Percentiles rank a stretch among this genome's conserved stretches.
Conservation (phyloP, 2,329 filamentous ascomycete genomes). For the Beauveria scarabaeidicola region DNA sequence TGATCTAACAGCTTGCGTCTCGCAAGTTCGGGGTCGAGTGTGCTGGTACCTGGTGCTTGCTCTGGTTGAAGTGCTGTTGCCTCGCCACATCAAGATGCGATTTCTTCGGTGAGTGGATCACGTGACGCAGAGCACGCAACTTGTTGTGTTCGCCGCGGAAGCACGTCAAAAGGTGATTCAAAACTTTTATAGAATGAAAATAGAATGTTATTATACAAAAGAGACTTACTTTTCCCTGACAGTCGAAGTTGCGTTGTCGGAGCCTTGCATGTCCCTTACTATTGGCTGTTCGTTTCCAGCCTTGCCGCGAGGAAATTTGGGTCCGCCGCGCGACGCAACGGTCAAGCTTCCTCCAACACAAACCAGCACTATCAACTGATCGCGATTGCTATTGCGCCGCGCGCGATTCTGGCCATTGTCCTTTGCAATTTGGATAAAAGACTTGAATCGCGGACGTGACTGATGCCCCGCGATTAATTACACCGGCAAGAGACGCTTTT, state of each 20-base stretch:
- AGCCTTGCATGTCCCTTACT: slow-evolving; percentile 17
- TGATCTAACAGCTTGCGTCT: not conserved
- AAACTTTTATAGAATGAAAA: not conserved
- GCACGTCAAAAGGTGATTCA: too few relatives aligned
- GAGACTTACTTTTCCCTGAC: too few relatives aligned
- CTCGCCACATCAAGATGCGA: not conserved
- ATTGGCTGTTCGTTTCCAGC: slow-evolving; percentile 15
- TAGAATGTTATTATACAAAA: not conserved
- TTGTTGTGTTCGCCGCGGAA: not conserved
- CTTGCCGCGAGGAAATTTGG: slow-evolving; percentile 32
- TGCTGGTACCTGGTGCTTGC: not conserved
- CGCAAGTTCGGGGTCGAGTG: not conserved
- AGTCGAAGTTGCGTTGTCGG: not conserved
- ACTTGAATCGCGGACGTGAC: not conserved
- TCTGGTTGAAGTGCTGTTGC: not conserved
- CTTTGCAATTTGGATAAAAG: not conserved
- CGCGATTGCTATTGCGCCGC: slow-evolving; percentile 3
- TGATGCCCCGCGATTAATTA: not conserved
- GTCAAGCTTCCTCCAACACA: slow-evolving; percentile 14
- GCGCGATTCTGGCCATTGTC: not conserved
- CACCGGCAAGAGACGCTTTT: not conserved
- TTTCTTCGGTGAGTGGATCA: not conserved
- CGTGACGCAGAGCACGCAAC: not conserved
- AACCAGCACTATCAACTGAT: slow-evolving; percentile 11
- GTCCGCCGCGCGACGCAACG: slow-evolving; percentile 13